Evolutionary conservation across 2,329 filamentous ascomycete species (phyloP).

Genomic region (Aspergillus sp.): DNA sequence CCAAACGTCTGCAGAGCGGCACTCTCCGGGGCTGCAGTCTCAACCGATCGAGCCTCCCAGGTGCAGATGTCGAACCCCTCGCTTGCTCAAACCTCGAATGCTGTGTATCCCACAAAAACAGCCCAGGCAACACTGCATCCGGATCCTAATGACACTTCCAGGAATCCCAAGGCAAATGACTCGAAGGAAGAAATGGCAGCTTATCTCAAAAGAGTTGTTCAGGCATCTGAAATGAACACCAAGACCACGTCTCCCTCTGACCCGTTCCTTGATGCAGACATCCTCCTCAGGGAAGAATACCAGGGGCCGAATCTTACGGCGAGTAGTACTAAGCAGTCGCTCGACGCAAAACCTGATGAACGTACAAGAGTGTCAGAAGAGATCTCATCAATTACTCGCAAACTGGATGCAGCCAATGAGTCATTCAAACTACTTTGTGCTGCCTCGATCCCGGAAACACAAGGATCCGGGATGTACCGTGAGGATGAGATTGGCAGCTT

Average conservation of each 20-base stretch:
- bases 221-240: slow-evolving; percentile 2
- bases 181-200: slow-evolving; percentile 6
- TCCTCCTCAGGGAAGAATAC: neutral
- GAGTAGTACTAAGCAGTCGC: neutral
- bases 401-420: neutral
- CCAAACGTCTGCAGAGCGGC: neutral
- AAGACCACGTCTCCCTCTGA: slow-evolving; percentile 1
- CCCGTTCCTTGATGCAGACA: neutral
- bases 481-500: too few relatives aligned
- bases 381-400: neutral
- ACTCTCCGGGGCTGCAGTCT: neutral
- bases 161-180: slow-evolving; percentile 1
- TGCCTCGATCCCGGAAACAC: neutral
- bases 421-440: neutral
- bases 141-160: neutral
- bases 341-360: too few relatives aligned
- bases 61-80: neutral
- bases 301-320: neutral
- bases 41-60: neutral
- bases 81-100: neutral
- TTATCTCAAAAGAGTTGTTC: slow-evolving; percentile 3
- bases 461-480: too few relatives aligned
- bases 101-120: neutral
- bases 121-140: neutral
- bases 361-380: neutral